A percentile compares a stretch with the other conserved stretches of the same genome.
Evolutionary conservation across 2,329 filamentous ascomycete genomes (phyloP).

Genomic region (Phialophora expanda): DNA sequence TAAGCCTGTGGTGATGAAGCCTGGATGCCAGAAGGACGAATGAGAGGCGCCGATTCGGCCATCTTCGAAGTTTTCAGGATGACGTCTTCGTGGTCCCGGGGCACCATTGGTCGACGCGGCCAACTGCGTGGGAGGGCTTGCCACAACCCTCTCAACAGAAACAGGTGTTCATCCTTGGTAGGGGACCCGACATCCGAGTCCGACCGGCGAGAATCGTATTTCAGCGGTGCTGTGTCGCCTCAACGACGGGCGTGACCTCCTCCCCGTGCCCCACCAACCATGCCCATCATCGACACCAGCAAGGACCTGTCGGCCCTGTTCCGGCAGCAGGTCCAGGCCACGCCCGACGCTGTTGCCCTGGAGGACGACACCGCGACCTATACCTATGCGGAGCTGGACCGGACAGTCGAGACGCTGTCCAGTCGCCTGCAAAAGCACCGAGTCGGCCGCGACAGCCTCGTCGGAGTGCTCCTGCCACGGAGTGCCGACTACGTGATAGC

Average conservation of each 20-base stretch:
- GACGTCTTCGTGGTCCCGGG: constrained; percentile 13
- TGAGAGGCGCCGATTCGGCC: constrained; percentile 2
- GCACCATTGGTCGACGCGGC: constrained; percentile 12
- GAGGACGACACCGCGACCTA: constrained; percentile 71
- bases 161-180: not conserved
- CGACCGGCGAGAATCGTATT: constrained; percentile 2
- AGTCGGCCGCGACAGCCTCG: constrained; percentile 73
- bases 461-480: constrained; percentile 75
- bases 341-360: constrained; percentile 71
- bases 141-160: constrained; percentile 19
- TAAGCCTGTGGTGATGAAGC: not conserved
- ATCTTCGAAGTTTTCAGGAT: constrained; percentile 15
- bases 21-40: not conserved
- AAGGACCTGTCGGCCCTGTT: constrained; percentile 78
- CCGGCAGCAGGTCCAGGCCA: constrained; percentile 68
- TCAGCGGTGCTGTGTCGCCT: not conserved
- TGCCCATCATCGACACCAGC: constrained; percentile 70
- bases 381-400: constrained; percentile 75
- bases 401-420: constrained; percentile 68
- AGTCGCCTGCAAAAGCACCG: constrained; percentile 68
- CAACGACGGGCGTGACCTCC: constrained; percentile 3
- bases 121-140: constrained; percentile 6
- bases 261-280: constrained; percentile 42
- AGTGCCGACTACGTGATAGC: constrained; percentile 81
- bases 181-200: not conserved